These are phyloP conservation scores for Corchorus capsularis DNA, from an alignment of 345 rosid species.

Conservation along the genomic window DNA sequence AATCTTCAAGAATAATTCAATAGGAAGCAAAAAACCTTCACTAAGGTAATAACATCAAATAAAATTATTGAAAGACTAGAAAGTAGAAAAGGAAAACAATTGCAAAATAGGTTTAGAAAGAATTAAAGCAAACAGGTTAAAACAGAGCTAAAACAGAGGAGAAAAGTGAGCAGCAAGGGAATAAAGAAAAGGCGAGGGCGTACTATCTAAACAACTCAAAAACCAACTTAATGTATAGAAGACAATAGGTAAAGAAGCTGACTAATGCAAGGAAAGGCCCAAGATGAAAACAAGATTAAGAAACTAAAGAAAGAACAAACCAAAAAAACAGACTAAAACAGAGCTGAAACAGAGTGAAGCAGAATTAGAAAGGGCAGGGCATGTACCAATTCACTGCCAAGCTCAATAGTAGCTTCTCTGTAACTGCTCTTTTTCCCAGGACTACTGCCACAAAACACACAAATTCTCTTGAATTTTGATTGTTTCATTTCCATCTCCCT, in stretches of 20 bases:
- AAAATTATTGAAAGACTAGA: background rate
- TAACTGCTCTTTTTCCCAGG: conserved; percentile 74
- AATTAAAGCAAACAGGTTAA: background rate
- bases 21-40: no score
- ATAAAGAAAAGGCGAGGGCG: background rate
- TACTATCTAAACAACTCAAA: background rate
- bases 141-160: conserved; percentile 20
- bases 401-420: conserved; percentile 82
- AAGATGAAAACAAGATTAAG: background rate
- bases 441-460: conserved; percentile 98
- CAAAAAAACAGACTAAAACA: conserved; percentile 10
- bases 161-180: background rate
- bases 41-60: background rate
- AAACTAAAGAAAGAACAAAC: background rate
- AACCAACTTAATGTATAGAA: background rate
- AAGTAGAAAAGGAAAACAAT: background rate
- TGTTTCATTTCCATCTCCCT: conserved; percentile 35
- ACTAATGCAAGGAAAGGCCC: background rate
- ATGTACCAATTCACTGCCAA: conserved; percentile 75
- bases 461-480: conserved; percentile 71
- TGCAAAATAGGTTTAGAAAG: background rate
- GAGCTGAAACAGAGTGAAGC: conserved; percentile 2
- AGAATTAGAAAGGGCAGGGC: background rate
- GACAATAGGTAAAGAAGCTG: background rate
- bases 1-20: background rate